These are phyloP conservation scores for Penicillium crustosum DNA, from an alignment of 2,329 filamentous ascomycete species.

Conservation along the genomic window DNA sequence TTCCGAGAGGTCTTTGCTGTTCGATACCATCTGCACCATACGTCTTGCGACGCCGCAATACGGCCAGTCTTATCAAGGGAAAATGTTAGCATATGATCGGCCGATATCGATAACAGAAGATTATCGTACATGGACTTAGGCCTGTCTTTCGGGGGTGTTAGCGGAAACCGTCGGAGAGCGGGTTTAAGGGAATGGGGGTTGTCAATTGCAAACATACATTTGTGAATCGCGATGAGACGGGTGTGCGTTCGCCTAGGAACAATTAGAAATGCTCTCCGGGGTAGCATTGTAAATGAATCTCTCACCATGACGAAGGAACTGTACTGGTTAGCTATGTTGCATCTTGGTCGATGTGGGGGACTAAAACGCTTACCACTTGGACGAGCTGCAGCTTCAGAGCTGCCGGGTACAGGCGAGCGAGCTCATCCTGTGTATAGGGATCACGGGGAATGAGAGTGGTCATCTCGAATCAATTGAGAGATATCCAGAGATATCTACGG, in stretches of 20 bases:
- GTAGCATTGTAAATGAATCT: constrained; percentile 6
- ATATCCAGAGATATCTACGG: not conserved
- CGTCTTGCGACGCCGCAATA: constrained; percentile 79
- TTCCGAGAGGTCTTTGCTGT: constrained; percentile 51
- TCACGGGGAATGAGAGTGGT: constrained; percentile 71
- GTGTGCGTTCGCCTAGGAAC: constrained; percentile 66
- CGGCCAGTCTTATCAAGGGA: constrained; percentile 66
- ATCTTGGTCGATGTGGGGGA: not conserved
- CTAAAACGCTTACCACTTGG: constrained; percentile 63
- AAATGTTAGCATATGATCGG: constrained; percentile 20
- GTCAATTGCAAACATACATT: constrained; percentile 52
- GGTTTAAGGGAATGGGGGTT: not conserved
- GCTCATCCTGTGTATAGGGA: constrained; percentile 78
- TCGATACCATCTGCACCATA: constrained; percentile 63
- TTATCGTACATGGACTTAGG: constrained; percentile 47
- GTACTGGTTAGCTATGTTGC: constrained; percentile 16
- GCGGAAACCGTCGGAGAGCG: constrained; percentile 6
- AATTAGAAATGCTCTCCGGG: constrained; percentile 4
- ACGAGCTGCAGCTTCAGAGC: constrained; percentile 81
- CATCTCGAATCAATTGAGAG: constrained; percentile 54
- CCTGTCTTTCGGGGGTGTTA: constrained; percentile 44
- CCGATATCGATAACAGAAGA: not conserved
- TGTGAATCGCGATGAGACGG: constrained; percentile 83
- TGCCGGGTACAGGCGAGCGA: constrained; percentile 76
- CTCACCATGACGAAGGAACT: constrained; percentile 73